Percentiles rank a stretch among this genome's conserved stretches.
Conservation (phyloP, 2,329 filamentous ascomycete species). For the Penicillium sp. region DNA sequence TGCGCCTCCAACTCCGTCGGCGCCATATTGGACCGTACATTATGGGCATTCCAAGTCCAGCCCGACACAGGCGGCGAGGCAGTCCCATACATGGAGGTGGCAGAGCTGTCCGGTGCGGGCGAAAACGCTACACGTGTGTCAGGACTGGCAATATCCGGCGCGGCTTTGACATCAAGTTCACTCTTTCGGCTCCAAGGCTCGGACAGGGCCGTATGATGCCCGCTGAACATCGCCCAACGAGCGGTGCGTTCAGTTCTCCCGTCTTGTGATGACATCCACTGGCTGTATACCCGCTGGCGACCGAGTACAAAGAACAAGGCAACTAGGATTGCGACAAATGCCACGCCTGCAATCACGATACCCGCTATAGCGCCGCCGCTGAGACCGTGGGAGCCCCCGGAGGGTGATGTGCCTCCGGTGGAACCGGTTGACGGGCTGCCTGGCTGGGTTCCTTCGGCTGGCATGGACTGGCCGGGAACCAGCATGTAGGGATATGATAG, state of each 20-base stretch:
- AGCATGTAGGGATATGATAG: constrained; percentile 50
- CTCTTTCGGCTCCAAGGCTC: constrained; percentile 16
- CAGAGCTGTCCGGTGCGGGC: neutral
- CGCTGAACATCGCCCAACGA: constrained; percentile 29
- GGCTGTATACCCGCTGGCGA: constrained; percentile 32
- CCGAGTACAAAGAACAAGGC: constrained; percentile 35
- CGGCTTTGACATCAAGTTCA: constrained; percentile 9
- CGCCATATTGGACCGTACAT: neutral
- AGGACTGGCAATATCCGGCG: constrained; percentile 5
- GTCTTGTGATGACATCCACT: constrained; percentile 34
- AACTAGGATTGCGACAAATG: constrained; percentile 47
- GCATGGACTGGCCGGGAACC: constrained; percentile 53
- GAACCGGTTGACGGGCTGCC: constrained; percentile 3
- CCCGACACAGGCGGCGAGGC: constrained; percentile 3
- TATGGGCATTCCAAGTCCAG: constrained; percentile 18
- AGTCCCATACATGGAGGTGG: neutral
- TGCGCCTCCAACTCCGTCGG: constrained; percentile 20
- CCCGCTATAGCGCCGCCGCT: constrained; percentile 54
- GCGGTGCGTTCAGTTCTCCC: constrained; percentile 30
- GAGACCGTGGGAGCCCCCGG: constrained; percentile 16
- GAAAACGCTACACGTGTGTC: constrained; percentile 8
- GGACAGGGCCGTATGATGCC: neutral
- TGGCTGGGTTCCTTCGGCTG: constrained; percentile 41
- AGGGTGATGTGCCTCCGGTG: neutral
- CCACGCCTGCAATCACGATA: constrained; percentile 52